A percentile compares a stretch with the other conserved stretches of the same genome.
Conservation (phyloP, 1,284 basidiomycete genomes). For the Meira miltonrushii region DNA sequence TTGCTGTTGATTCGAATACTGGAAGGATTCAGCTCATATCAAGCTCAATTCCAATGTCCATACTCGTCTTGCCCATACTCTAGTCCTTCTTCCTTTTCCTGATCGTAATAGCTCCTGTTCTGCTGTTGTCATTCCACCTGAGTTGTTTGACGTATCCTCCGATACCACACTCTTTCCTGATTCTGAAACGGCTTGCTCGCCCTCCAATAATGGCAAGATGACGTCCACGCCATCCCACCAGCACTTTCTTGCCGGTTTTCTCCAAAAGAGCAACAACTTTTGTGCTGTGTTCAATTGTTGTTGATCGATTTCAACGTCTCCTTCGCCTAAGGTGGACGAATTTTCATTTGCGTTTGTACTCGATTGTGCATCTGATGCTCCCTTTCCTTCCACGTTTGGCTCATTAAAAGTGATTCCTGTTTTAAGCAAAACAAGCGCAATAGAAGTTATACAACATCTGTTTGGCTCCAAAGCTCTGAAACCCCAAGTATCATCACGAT, state of each 20-base stretch:
- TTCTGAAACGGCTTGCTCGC: conserved; percentile 59
- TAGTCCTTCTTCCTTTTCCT: conserved; percentile 40
- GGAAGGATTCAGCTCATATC: conserved; percentile 55
- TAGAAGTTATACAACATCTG: conserved; percentile 93
- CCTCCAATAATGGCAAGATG: conserved; percentile 62
- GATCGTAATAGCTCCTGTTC: conserved; percentile 41
- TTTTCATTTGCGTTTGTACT: conserved; percentile 40
- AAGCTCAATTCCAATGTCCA: conserved; percentile 96
- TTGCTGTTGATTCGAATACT: background rate
- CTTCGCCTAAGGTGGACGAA: conserved; percentile 2
- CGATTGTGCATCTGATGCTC: conserved; percentile 16
- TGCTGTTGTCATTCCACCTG: conserved; percentile 34
- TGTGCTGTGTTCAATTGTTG: conserved; percentile 94
- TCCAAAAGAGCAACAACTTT: conserved; percentile 95
- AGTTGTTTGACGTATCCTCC: conserved; percentile 13
- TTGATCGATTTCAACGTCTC: conserved; percentile 63
- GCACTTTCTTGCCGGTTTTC: conserved; percentile 97
- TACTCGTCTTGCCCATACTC: conserved; percentile 89
- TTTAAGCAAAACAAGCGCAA: conserved; percentile 93
- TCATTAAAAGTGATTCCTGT: conserved; percentile 55
- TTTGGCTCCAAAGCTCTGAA: conserved; percentile 91
- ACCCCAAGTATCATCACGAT: conserved; percentile 93
- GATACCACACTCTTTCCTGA: conserved; percentile 9
- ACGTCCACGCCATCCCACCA: conserved; percentile 99
- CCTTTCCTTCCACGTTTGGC: too few relatives aligned